Evolutionary conservation across 2,329 filamentous ascomycete species (phyloP).

Genomic region (Cordyceps tenuipes): DNA sequence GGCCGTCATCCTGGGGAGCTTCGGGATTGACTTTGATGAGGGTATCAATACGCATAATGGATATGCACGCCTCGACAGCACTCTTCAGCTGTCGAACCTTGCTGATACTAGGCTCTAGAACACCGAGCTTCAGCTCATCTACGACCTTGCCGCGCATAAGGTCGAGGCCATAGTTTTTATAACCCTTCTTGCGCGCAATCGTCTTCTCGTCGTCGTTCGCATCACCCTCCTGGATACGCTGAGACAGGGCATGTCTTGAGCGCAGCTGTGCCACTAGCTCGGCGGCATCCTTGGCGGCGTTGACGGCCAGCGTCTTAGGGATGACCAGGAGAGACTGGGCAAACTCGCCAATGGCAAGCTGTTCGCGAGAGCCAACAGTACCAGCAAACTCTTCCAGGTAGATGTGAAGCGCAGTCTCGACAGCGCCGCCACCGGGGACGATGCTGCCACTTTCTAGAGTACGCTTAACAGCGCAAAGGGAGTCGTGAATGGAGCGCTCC

Average conservation of each 20-base stretch:
- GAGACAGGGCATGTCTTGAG: conserved; percentile 86
- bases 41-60: conserved; percentile 98
- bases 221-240: conserved; percentile 82
- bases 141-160: conserved; percentile 81
- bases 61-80: conserved; percentile 95
- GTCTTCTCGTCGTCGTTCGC: conserved; percentile 80
- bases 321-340: conserved; percentile 90
- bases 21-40: conserved; percentile 97
- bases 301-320: conserved; percentile 92
- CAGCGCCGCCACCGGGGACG: conserved; percentile 90
- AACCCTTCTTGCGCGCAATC: conserved; percentile 87
- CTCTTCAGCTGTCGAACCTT: conserved; percentile 98
- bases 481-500: conserved; percentile 97
- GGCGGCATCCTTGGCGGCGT: conserved; percentile 92
- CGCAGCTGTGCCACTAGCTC: conserved; percentile 94
- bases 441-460: conserved; percentile 95
- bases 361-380: conserved; percentile 92
- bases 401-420: conserved; percentile 98
- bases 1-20: conserved; percentile 68
- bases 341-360: conserved; percentile 96
- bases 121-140: conserved; percentile 88
- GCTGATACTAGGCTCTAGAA: conserved; percentile 94
- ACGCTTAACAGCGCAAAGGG: conserved; percentile 91
- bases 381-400: conserved; percentile 98
- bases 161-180: conserved; percentile 97